phyloP scores from a whole-genome alignment of 345 rosid species.

The Rhizophora mangle region DNA sequence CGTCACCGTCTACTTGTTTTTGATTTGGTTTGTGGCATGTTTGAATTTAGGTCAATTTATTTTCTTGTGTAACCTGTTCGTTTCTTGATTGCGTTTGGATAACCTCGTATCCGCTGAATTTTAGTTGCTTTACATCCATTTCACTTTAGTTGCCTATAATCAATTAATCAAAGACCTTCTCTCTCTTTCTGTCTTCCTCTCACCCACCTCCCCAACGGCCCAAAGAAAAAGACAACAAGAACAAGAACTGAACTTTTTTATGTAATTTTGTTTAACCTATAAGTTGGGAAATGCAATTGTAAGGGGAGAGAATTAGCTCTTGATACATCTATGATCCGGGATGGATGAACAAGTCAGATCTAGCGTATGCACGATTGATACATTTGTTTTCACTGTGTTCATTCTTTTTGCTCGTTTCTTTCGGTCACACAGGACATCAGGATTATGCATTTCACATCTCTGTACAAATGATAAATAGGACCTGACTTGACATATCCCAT shows the following conservation, averaged over 20 bases:
- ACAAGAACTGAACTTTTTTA: not conserved
- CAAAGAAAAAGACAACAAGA: too few species aligned
- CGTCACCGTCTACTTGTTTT: not conserved
- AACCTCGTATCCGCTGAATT: too few species aligned
- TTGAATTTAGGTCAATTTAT: constrained; percentile 12
- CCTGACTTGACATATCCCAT: not conserved
- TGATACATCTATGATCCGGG: not conserved
- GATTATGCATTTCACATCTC: not conserved
- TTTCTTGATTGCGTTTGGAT: not conserved
- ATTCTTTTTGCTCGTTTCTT: not conserved
- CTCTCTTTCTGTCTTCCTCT: too few species aligned
- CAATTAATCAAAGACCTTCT: too few species aligned
- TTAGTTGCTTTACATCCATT: too few species aligned
- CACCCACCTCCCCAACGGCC: too few species aligned
- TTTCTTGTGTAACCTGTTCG: not conserved
- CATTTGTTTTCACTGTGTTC: not conserved
- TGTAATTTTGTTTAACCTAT: not conserved
- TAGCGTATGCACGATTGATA: not conserved
- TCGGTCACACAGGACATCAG: not conserved
- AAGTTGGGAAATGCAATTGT: not conserved
- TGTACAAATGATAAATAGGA: not conserved
- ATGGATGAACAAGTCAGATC: constrained; percentile 5
- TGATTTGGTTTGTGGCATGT: not conserved
- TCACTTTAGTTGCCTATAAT: too few species aligned
- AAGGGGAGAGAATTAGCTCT: not conserved